Conservation (phyloP, 2,329 filamentous ascomycete species). For the Parasarocladium wereldwijsianum region DNA sequence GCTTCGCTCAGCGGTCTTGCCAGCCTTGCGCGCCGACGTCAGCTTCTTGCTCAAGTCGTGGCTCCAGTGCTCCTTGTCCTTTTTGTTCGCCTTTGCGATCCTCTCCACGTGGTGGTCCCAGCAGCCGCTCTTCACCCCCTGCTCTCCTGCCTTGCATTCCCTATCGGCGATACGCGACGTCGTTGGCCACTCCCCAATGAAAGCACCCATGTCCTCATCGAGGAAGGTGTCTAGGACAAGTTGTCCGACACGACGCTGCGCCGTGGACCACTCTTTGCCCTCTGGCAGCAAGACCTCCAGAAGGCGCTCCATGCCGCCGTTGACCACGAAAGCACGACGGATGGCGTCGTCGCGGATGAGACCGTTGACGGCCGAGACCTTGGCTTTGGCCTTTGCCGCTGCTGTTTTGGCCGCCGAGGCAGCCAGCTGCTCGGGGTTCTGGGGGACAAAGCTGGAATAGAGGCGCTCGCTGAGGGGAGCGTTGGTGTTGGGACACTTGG, state of each 20-base stretch:
- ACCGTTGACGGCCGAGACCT: slow-evolving; percentile 37
- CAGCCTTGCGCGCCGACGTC: slow-evolving; percentile 14
- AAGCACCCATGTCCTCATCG: slow-evolving; percentile 49
- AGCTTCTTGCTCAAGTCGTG: slow-evolving; percentile 23
- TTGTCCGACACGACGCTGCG: slow-evolving; percentile 39
- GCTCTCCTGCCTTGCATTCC: slow-evolving; percentile 18
- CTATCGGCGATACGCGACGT: slow-evolving; percentile 17
- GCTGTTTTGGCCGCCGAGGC: slow-evolving; percentile 9
- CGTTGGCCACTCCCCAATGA: slow-evolving; percentile 39
- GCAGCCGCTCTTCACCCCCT: slow-evolving; percentile 32
- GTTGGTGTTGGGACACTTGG: slow-evolving; percentile 18
- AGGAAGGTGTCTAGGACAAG: slow-evolving; percentile 51
- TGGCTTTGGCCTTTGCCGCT: slow-evolving; percentile 18
- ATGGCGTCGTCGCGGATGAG: slow-evolving; percentile 39
- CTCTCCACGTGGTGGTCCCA: slow-evolving; percentile 39
- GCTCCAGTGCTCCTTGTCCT: slow-evolving; percentile 29
- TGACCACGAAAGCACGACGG: slow-evolving; percentile 37
- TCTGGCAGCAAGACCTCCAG: slow-evolving; percentile 35
- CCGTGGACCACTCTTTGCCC: slow-evolving; percentile 31
- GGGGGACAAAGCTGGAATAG: slow-evolving; percentile 25
- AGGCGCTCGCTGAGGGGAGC: slow-evolving; percentile 20
- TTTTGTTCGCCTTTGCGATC: slow-evolving; percentile 21
- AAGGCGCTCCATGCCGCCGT: slow-evolving; percentile 37
- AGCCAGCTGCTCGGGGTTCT: slow-evolving; percentile 7
- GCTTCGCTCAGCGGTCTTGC: slow-evolving; percentile 12